These are phyloP conservation scores for Apiospora saccharicola DNA, from an alignment of 2,329 filamentous ascomycete species.

Conservation along the genomic window DNA sequence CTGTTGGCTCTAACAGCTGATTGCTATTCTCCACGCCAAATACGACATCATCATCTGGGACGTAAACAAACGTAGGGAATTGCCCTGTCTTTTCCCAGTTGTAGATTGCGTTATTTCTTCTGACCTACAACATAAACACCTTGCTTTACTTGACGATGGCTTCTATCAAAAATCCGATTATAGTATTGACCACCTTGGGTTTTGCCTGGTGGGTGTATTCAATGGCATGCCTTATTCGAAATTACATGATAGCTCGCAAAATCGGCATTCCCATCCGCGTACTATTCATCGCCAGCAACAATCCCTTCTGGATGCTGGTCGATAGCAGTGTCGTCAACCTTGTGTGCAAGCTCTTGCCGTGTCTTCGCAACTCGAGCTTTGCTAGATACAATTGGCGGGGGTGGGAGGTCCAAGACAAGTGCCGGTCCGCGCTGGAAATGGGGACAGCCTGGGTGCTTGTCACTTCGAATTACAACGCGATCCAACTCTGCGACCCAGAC, in stretches of 20 bases:
- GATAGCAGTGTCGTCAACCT: background rate
- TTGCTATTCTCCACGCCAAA: too few relatives aligned
- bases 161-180: too few relatives aligned
- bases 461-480: slow-evolving; percentile 30
- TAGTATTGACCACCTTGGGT: too few relatives aligned
- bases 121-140: too few relatives aligned
- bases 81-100: too few relatives aligned
- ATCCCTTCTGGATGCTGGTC: background rate
- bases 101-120: too few relatives aligned
- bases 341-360: too few relatives aligned
- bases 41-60: too few relatives aligned
- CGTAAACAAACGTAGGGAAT: too few relatives aligned
- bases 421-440: slow-evolving; percentile 36
- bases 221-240: background rate
- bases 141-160: too few relatives aligned
- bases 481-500: slow-evolving; percentile 30
- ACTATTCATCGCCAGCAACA: background rate
- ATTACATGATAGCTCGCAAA: background rate
- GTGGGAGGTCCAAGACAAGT: slow-evolving; percentile 39
- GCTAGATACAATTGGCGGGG: slow-evolving; percentile 42
- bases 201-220: too few relatives aligned
- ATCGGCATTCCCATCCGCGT: background rate
- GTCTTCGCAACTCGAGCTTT: slow-evolving; percentile 25
- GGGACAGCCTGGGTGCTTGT: slow-evolving; percentile 35
- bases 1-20: too few relatives aligned